These are phyloP conservation scores for Lichina pygmaea DNA, from an alignment of 495 filamentous ascomycete species.

Conservation along the genomic window DNA sequence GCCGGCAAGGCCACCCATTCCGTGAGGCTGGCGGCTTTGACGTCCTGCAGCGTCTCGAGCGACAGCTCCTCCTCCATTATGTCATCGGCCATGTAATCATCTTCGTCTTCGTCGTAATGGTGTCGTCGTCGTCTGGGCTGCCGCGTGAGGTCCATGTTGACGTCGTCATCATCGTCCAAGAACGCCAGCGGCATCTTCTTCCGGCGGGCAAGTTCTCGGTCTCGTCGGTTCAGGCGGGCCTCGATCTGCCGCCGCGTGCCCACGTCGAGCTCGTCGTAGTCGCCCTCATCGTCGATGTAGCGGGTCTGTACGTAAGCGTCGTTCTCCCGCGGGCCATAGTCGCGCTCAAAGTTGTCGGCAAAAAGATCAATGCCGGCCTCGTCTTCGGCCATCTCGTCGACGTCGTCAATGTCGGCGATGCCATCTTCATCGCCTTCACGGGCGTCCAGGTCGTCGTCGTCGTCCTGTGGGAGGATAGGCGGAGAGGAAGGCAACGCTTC, in stretches of 20 bases:
- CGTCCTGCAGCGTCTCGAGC: constrained; percentile 70
- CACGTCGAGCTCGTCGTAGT: constrained; percentile 46
- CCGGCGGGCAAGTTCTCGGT: constrained; percentile 49
- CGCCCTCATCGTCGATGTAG: constrained; percentile 58
- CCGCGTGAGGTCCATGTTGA: constrained; percentile 51
- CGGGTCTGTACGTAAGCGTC: constrained; percentile 34
- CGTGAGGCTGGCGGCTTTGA: constrained; percentile 75
- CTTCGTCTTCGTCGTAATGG: constrained; percentile 78
- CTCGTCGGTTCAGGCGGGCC: constrained; percentile 54
- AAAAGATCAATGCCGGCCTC: constrained; percentile 87
- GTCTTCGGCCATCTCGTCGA: constrained; percentile 90
- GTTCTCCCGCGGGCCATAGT: constrained; percentile 39
- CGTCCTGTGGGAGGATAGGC: constrained; percentile 28
- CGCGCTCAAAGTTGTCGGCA: constrained; percentile 63
- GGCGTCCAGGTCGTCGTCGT: constrained; percentile 34
- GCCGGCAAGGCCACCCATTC: constrained; percentile 86
- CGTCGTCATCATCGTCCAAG: constrained; percentile 70
- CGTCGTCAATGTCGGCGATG: constrained; percentile 67
- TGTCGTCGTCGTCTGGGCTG: constrained; percentile 57
- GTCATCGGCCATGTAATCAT: constrained; percentile 65
- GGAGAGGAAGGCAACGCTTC: constrained; percentile 23
- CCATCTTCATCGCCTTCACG: constrained; percentile 28
- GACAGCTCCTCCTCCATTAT: constrained; percentile 88
- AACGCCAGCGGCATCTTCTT: constrained; percentile 62
- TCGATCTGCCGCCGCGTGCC: constrained; percentile 54